Base-by-base conservation (phyloP, 331 rosid species). In the Malus hybrid region DNA sequence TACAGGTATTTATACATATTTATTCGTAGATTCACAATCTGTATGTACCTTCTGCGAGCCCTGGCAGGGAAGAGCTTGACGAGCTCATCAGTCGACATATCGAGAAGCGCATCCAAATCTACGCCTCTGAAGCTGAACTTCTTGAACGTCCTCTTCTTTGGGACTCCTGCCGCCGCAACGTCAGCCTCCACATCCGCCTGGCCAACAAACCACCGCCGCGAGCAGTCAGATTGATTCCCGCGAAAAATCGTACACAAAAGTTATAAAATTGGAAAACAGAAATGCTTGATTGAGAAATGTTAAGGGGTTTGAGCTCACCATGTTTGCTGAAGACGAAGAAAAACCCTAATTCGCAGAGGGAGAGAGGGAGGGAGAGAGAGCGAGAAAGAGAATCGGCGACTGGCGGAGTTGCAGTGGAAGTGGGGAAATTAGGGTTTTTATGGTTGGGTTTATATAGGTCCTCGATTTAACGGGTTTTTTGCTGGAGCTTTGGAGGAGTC, bases 121-220 rank as follows among this genome's bases (percentile, higher is more conserved):
- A 88, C 93, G 0, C 90, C 90, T 52, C 79, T 69, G 76, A 88
- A 88, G 80, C 88, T 88, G 78, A 88, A 88, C 87, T 88, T 88
- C 88, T 86, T 86, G 42, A 88, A 88, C 50, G 92, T 88, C n/a
- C 92, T 86, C 87, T 88, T 88, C 88, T 88, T 88, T 16, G 90
- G 86, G 44, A 44, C 84, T 65, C 87, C 84, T 39, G 78, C 80
- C 6, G 69, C 78, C 46, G 82, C 87, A 0, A 88, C 87, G 19
- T 86, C 87, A 16, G 80, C 24, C 65, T 86, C 93, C 46, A 83
- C 90, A 19, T 86, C 93, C 66, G 90, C 90, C 90, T 86, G 71
- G 44, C 7, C 16, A 66, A 50, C 74, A 61, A 28, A 72, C 18
- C 24, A 27, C 13, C 31, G 12, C 52, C 22, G 22, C 29, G 0